Percentiles rank a stretch among this genome's conserved stretches.
Conservation (phyloP, 2,329 filamentous ascomycete species). For the Aspergillus costaricaensis region DNA sequence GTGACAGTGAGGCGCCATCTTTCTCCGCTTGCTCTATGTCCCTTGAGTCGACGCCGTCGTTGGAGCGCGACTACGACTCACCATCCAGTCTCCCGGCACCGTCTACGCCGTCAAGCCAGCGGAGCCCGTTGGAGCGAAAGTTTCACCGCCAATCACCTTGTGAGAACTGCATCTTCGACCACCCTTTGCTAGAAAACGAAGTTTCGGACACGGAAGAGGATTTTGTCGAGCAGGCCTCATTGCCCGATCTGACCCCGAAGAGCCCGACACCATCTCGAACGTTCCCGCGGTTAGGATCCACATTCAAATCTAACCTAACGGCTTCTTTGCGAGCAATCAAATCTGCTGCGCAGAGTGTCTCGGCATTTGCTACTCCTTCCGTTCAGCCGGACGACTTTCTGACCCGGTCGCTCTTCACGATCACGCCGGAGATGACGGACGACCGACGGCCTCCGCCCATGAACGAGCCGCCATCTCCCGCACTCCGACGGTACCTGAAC, state of each 20-base stretch:
- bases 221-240: conserved; percentile 13
- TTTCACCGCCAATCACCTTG: conserved; percentile 53
- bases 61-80: conserved; percentile 53
- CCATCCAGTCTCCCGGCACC: conserved; percentile 49
- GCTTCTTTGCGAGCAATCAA: conserved; percentile 63
- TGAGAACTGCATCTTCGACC: conserved; percentile 58
- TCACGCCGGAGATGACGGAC: conserved; percentile 60
- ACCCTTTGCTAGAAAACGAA: conserved; percentile 55
- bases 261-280: conserved; percentile 31
- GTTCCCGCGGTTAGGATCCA: conserved; percentile 48
- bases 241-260: conserved; percentile 18
- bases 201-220: conserved; percentile 24
- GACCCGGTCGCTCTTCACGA: conserved; percentile 57
- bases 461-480: conserved; percentile 56
- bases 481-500: conserved; percentile 62
- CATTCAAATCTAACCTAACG: conserved; percentile 65
- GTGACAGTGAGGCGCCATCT: conserved; percentile 45
- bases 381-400: conserved; percentile 62
- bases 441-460: conserved; percentile 61
- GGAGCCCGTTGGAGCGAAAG: conserved; percentile 42
- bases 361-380: conserved; percentile 56
- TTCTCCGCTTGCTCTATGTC: conserved; percentile 55
- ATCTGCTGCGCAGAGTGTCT: conserved; percentile 62
- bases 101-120: conserved; percentile 43
- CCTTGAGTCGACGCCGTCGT: conserved; percentile 59